These are phyloP conservation scores for Penicillium turbatum DNA, from an alignment of 495 filamentous ascomycete genomes.

Conservation along the genomic window DNA sequence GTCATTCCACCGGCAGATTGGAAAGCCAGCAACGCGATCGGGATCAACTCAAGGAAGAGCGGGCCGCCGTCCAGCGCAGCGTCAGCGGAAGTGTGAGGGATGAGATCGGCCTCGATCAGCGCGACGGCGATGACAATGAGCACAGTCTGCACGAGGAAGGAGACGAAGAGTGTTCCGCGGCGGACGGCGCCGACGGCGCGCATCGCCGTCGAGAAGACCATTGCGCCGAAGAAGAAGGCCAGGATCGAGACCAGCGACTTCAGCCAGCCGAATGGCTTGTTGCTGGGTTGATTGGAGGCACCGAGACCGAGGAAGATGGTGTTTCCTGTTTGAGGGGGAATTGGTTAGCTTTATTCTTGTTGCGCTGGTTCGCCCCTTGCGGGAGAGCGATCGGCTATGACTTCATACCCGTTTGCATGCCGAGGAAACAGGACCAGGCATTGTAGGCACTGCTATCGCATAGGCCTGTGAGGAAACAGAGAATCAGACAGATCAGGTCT, in stretches of 20 bases:
- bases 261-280: slow-evolving; percentile 58
- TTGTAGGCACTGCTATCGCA: slow-evolving; percentile 60
- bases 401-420: slow-evolving; percentile 60
- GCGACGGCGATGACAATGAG: slow-evolving; percentile 56
- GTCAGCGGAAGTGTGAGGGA: slow-evolving; percentile 38
- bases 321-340: slow-evolving; percentile 43
- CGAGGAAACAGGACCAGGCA: slow-evolving; percentile 57
- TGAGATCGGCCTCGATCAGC: slow-evolving; percentile 48
- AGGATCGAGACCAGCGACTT: slow-evolving; percentile 57
- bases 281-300: slow-evolving; percentile 47
- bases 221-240: slow-evolving; percentile 53
- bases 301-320: slow-evolving; percentile 65
- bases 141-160: slow-evolving; percentile 54
- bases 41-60: slow-evolving; percentile 47
- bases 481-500: slow-evolving; percentile 51
- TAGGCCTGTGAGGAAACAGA: slow-evolving; percentile 55
- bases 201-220: slow-evolving; percentile 41
- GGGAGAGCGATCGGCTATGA: slow-evolving; percentile 21
- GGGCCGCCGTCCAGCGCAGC: slow-evolving; percentile 23
- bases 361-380: slow-evolving; percentile 13
- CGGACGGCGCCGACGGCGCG: slow-evolving; percentile 34
- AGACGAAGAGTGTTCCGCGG: slow-evolving; percentile 51
- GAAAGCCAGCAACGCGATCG: slow-evolving; percentile 63
- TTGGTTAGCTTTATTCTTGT: not conserved
- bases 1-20: slow-evolving; percentile 69